Conservation (phyloP, 805 yeast species). For the Jamesozyma lodderae region DNA sequence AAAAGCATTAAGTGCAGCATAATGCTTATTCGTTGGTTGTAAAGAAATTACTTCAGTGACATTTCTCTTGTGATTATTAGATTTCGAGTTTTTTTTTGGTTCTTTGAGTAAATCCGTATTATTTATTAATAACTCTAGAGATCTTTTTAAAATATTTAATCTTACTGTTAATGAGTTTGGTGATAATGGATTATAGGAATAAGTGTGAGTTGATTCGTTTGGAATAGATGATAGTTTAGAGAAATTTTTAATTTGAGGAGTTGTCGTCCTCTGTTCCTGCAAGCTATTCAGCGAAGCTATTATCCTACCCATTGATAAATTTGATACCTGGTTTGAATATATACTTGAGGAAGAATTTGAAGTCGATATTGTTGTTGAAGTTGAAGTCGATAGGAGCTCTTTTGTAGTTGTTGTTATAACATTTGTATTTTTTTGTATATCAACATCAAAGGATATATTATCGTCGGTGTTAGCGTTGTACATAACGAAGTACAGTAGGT, state of each 20-base stretch:
- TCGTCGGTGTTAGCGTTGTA: too few relatives aligned
- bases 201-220: conserved; percentile 70
- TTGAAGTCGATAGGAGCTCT: too few relatives aligned
- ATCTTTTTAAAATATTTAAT: conserved; percentile 60
- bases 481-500: too few relatives aligned
- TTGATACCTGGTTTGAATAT: too few relatives aligned
- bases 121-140: conserved; percentile 59
- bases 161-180: conserved; percentile 71
- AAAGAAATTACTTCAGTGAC: conserved; percentile 1
- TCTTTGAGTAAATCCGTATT: conserved; percentile 36
- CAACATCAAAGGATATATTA: too few relatives aligned
- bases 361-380: too few relatives aligned
- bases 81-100: conserved; percentile 3
- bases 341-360: too few relatives aligned
- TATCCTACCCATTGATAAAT: too few relatives aligned
- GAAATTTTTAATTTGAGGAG: conserved; percentile 1
- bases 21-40: background rate
- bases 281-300: too few relatives aligned
- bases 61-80: conserved; percentile 3
- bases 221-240: conserved; percentile 52
- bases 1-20: conserved; percentile 21
- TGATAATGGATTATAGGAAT: conserved; percentile 71
- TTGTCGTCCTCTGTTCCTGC: too few relatives aligned
- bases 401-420: too few relatives aligned
- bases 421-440: too few relatives aligned